Evolutionary conservation across 169 alveolate genomes (phyloP), one percentile per base, ranked within the genome.

Genomic region (Ophryocystis elektroscirrha): DNA sequence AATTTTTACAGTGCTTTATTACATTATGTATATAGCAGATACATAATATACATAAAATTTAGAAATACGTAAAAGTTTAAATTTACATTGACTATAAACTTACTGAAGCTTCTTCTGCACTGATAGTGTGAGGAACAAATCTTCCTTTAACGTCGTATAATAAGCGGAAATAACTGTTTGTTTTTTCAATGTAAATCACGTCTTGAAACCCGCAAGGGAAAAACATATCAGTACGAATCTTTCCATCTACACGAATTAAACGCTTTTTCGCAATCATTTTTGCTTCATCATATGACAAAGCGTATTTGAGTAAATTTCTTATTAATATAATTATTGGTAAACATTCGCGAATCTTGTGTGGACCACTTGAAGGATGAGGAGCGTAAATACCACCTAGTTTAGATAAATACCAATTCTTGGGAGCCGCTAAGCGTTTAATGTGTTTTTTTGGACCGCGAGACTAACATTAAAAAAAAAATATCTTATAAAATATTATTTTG

Each of bases 381-480:
- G 85, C 85, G 63, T 78, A 89, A 48, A 71, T 78, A 38, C 98
- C 98, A 16, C 91, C 85, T 71, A 92, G 64, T 72, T 92, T 92
- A 76, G 79, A 84, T 59, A 92, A 76, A 96, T 89, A 81, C 98
- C 98, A 92, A 67, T 88, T 93, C 28, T 83, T 76, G 22, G 98
- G 98, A 63, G 98, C 97, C 60, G 81, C 81, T 53, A 89, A 80
- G 74, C 98, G 87, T 90, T 92, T 92, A 81, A 86, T 49, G 76
- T 92, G 98, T 77, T 92, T 89, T 86, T 83, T 88, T 51, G 93
- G 93, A 39, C 98, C 98, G 75, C 97, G 90, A 62, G 93, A 94
- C 97, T n/a, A 71, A n/a, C n/a, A n/a, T n/a, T n/a, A n/a, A 64
- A 35, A 47, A 24, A 6, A 35, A 38, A 1, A 0, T 27, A 9